Base-by-base conservation (phyloP, 2,329 filamentous ascomycete genomes). In the Verticillium alfalfae region DNA sequence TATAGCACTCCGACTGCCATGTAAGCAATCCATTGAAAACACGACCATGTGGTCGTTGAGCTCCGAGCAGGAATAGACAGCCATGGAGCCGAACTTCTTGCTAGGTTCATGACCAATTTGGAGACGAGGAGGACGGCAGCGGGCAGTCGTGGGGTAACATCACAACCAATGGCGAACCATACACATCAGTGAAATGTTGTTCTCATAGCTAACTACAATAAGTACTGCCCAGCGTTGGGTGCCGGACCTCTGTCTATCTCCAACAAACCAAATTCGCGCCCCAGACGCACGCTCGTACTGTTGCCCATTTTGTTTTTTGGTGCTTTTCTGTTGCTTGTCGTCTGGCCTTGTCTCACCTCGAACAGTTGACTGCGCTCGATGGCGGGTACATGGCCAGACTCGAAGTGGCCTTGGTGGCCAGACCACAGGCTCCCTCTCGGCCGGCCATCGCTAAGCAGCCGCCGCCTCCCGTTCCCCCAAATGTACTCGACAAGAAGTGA, bases 201-300 rank as follows among this genome's bases (percentile, higher is more conserved):
- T 60, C 57, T 58, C 57, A 9, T 38, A 34, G n/a, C 34, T 49
- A 38, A 55, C 56, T 58, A 70, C 67, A 77, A 49, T 49, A 49
- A 49, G 45, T 49, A 49, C 45, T 49, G 45, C 78, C 76, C 76
- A 73, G 76, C 70, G 75, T 73, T 74, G 71, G 75, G 77, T 71
- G 72, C 72, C 70, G 70, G 71, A 67, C 67, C 69, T 71, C 65
- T 70, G 67, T 79, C 75, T 79, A 77, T 75, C 70, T 70, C 70
- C 73, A 73, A 72, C 69, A 49, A 49, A 22, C 68, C 70, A 67
- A 67, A 66, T 57, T 34, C 45, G 45, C 45, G 45, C 45, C 45
- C 45, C 45, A 6, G 45, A 22, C 45, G 45, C 45, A 49, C 45
- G 45, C 45, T 49, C 45, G 45, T 49, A 26, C 45, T 49, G 45